Conservation (phyloP, 2,329 filamentous ascomycete genomes). For the Exophiala viscosa region DNA sequence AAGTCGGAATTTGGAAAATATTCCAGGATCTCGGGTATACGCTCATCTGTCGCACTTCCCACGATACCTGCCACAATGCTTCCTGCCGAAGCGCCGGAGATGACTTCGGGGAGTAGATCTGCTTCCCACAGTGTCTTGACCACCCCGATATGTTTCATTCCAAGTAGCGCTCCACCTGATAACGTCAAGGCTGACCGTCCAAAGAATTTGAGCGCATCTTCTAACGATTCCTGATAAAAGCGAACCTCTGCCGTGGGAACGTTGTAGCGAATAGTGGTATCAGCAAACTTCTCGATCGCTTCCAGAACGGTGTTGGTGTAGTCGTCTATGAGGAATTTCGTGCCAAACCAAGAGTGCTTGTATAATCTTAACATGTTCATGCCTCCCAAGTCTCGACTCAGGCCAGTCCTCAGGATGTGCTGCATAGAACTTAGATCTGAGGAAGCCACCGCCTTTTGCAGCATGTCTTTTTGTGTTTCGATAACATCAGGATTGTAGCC, state of each 20-base stretch:
- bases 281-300: slow-evolving; percentile 69
- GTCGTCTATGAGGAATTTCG: slow-evolving; percentile 78
- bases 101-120: slow-evolving; percentile 74
- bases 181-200: slow-evolving; percentile 79
- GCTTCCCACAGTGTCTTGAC: slow-evolving; percentile 75
- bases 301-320: slow-evolving; percentile 78
- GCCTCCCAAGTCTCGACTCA: slow-evolving; percentile 76
- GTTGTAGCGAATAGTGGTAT: slow-evolving; percentile 47
- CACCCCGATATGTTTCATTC: slow-evolving; percentile 88
- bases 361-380: slow-evolving; percentile 84
- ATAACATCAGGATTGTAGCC: slow-evolving; percentile 72
- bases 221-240: slow-evolving; percentile 19
- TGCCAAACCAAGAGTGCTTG: slow-evolving; percentile 77
- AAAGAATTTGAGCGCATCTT: slow-evolving; percentile 24
- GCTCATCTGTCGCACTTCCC: slow-evolving; percentile 72
- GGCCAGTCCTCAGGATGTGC: slow-evolving; percentile 71
- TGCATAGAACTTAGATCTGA: slow-evolving; percentile 75
- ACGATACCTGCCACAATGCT: slow-evolving; percentile 81
- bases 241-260: slow-evolving; percentile 17
- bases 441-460: slow-evolving; percentile 69
- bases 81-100: slow-evolving; percentile 82
- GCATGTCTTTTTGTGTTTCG: slow-evolving; percentile 62
- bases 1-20: slow-evolving; percentile 76
- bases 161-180: slow-evolving; percentile 83
- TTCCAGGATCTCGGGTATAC: slow-evolving; percentile 66